Conservation (phyloP, 2,329 filamentous ascomycete genomes). For the Metarhizium album region DNA sequence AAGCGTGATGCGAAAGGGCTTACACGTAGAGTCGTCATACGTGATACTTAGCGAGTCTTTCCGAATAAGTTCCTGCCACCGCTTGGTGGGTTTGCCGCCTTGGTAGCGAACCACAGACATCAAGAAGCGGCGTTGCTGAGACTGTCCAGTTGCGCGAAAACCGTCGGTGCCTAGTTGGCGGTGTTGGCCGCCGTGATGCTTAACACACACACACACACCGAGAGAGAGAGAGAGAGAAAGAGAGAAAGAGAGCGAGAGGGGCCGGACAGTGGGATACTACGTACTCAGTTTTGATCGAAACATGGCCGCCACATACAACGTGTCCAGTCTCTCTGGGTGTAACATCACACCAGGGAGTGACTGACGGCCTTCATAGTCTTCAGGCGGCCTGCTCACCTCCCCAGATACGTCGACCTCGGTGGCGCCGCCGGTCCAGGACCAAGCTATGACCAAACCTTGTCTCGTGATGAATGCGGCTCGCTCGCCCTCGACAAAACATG, state of each 20-base stretch:
- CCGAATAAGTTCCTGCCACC: constrained; percentile 1
- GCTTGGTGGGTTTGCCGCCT: not conserved
- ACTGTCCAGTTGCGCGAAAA: not conserved
- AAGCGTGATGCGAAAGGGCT: not conserved
- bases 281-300: not conserved
- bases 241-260: too few relatives aligned
- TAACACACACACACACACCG: too few relatives aligned
- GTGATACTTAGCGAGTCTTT: not conserved
- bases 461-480: constrained; percentile 12
- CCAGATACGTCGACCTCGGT: constrained; percentile 9
- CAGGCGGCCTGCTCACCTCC: not conserved
- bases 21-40: not conserved
- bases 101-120: constrained; percentile 5
- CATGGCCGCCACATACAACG: constrained; percentile 1
- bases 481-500: constrained; percentile 12
- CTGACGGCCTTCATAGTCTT: not conserved
- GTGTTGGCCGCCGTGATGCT: not conserved
- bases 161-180: not conserved
- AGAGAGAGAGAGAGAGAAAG: not conserved
- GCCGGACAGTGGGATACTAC: too few relatives aligned
- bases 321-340: not conserved
- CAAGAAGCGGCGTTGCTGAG: not conserved
- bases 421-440: constrained; percentile 12
- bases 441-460: constrained; percentile 12
- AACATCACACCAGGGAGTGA: constrained; percentile 3